Conservation (phyloP, 768 basidiomycete genomes). For the Tulasnella sp. region DNA sequence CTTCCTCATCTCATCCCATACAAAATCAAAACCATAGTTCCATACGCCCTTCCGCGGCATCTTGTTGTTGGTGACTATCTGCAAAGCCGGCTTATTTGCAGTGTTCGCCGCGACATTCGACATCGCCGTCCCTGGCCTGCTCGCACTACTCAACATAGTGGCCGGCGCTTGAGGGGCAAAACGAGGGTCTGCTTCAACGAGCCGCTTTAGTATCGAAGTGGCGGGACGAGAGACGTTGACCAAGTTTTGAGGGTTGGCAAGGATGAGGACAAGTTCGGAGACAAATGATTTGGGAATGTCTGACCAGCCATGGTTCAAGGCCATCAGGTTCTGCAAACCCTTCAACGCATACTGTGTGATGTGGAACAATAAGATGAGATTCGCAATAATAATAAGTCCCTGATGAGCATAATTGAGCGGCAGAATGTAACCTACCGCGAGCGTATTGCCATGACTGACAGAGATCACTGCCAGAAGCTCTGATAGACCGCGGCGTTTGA, state of each 20-base stretch:
- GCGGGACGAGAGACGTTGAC: slow-evolving; percentile 90
- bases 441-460: slow-evolving; percentile 61
- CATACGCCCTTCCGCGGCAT: slow-evolving; percentile 48
- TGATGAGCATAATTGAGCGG: too few relatives aligned
- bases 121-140: not conserved
- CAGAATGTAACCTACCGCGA: slow-evolving; percentile 60
- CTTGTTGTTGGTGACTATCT: not conserved
- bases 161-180: slow-evolving; percentile 47
- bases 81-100: not conserved
- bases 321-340: slow-evolving; percentile 81
- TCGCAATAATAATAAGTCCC: not conserved
- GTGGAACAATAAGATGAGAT: not conserved
- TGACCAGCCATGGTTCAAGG: slow-evolving; percentile 73
- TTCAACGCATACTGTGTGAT: slow-evolving; percentile 61
- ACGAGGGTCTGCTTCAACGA: slow-evolving; percentile 76
- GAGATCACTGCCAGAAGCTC: slow-evolving; percentile 63
- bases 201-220: slow-evolving; percentile 76
- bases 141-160: slow-evolving; percentile 42
- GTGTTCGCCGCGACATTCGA: not conserved
- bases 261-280: slow-evolving; percentile 27
- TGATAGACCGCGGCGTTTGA: slow-evolving; percentile 56
- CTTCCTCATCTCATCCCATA: slow-evolving; percentile 67
- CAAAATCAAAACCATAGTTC: slow-evolving; percentile 71
- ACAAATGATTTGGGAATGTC: slow-evolving; percentile 64
- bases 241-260: slow-evolving; percentile 63